Percentiles rank a stretch among this genome's conserved stretches.
Evolutionary conservation across 2,329 filamentous ascomycete genomes (phyloP).

Genomic region (Fusarium pseudocircinatum): DNA sequence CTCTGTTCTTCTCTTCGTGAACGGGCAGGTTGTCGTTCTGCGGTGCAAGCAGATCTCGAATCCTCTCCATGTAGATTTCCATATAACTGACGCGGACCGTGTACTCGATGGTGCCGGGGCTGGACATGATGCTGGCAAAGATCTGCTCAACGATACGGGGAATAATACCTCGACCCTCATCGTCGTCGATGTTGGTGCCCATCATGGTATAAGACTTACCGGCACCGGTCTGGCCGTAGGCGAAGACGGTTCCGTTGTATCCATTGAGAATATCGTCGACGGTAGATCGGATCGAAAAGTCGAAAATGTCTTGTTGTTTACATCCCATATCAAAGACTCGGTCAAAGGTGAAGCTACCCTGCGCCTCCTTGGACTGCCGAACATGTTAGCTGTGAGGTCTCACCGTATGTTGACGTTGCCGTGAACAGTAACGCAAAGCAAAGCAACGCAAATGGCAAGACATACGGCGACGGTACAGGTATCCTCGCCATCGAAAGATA

Average conservation of each 20-base stretch:
- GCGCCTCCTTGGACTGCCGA: constrained; percentile 79
- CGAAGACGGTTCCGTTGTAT: constrained; percentile 99
- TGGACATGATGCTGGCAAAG: constrained; percentile 92
- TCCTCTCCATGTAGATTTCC: constrained; percentile 99
- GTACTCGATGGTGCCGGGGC: constrained; percentile 94
- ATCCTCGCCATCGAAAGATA: constrained; percentile 87
- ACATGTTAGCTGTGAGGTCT: constrained; percentile 37
- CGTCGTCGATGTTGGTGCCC: constrained; percentile 85
- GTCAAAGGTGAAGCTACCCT: constrained; percentile 94
- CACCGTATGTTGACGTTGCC: constrained; percentile 2
- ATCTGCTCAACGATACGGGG: constrained; percentile 98
- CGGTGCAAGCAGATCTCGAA: constrained; percentile 90
- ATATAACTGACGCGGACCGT: constrained; percentile 99
- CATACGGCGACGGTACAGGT: constrained; percentile 87
- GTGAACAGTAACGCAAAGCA: neutral
- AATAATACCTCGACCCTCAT: constrained; percentile 89
- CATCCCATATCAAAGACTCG: constrained; percentile 96
- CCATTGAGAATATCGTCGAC: constrained; percentile 99
- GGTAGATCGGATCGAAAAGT: constrained; percentile 95
- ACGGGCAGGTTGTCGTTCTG: constrained; percentile 96
- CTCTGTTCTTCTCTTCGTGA: constrained; percentile 97
- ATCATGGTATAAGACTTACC: constrained; percentile 99
- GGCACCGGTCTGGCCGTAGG: constrained; percentile 97
- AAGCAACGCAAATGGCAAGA: constrained; percentile 32
- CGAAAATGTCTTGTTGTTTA: constrained; percentile 92